phyloP scores from a whole-genome alignment of 73 alveolate genomes.

The Uronychia binucleata region DNA sequence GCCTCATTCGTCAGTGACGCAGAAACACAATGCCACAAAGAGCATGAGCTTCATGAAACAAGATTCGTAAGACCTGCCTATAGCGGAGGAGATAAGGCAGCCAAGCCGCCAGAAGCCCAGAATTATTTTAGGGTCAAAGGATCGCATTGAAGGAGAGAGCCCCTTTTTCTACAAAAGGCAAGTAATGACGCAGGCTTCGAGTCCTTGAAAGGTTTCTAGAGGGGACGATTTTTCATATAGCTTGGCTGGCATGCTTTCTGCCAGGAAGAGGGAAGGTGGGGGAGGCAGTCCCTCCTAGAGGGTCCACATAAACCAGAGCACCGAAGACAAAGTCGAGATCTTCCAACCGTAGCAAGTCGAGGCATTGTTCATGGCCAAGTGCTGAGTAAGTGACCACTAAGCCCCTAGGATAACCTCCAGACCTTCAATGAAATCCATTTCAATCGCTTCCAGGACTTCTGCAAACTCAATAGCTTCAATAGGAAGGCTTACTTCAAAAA shows the following conservation, averaged over 20 bases:
- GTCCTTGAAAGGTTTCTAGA: too few relatives aligned
- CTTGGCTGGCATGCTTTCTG: not conserved
- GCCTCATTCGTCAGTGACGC: too few relatives aligned
- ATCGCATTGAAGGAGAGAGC: not conserved
- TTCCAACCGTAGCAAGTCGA: not conserved
- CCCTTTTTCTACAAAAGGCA: not conserved
- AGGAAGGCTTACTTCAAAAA: conserved; percentile 19
- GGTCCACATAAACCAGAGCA: not conserved
- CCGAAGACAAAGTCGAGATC: not conserved
- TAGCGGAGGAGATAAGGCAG: too few relatives aligned
- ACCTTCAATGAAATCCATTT: not conserved
- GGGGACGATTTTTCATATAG: too few relatives aligned
- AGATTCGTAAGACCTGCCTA: too few relatives aligned
- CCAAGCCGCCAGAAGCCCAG: not conserved
- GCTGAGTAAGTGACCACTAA: not conserved
- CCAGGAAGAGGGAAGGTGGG: not conserved
- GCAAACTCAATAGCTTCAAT: conserved; percentile 24
- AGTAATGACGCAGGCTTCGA: too few relatives aligned
- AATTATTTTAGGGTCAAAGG: not conserved
- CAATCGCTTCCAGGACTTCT: conserved; percentile 30
- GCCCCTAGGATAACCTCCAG: not conserved
- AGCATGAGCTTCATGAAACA: too few relatives aligned
- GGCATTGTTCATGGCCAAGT: not conserved
- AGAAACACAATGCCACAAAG: too few relatives aligned
- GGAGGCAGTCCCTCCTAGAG: not conserved